Evolutionary conservation across 768 basidiomycete species (phyloP), one percentile per base, ranked within the genome.

Genomic region (Lactifluus hygrophoroides): DNA sequence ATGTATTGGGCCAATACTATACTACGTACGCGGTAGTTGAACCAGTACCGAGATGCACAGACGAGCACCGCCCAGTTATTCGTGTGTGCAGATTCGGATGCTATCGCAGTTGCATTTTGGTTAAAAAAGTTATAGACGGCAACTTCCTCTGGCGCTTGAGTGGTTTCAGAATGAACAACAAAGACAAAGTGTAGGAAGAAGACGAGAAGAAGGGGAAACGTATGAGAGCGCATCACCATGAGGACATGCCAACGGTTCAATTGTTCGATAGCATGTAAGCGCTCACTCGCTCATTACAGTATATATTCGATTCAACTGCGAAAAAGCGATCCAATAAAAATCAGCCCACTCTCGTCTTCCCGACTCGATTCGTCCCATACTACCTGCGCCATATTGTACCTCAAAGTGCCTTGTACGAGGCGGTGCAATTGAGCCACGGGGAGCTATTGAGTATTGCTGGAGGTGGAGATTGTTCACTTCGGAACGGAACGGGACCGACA

Each of bases 1-100:
- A n/a, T n/a, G 0, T 7, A 48, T 44, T 6, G 38, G 34, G 37
- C 40, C 34, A 37, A n/a, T 44, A 44, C 0, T 16, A 17, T 43
- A 44, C 0, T 17, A 79, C 86, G 52, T 67, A 96, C 95, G 43
- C 95, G 77, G 68, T 99, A 99, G 69, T 99, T 99, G 78, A 99
- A 99, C 94, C 94, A 97, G 69, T 94, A 95, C 57, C 94, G 70
- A 5, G 94, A 96, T 1, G 96, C 80, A 66, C 90, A 94, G 4
- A 98, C 94, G 35, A 98, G 76, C 5, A 99, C 94, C 1, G 96
- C 96, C 96, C 96, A 99, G 70, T 98, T 98, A 69, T 98, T 99
- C 6, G 95, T 96, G 69, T 96, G 93, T 6, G 74, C 69, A 0
- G 56, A 58, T 54, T 63, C 61, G 11, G 61, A 62, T n/a, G 54